These are phyloP conservation scores for Pseudogymnoascus sp. DNA, from an alignment of 2,329 filamentous ascomycete species.

Conservation along the genomic window DNA sequence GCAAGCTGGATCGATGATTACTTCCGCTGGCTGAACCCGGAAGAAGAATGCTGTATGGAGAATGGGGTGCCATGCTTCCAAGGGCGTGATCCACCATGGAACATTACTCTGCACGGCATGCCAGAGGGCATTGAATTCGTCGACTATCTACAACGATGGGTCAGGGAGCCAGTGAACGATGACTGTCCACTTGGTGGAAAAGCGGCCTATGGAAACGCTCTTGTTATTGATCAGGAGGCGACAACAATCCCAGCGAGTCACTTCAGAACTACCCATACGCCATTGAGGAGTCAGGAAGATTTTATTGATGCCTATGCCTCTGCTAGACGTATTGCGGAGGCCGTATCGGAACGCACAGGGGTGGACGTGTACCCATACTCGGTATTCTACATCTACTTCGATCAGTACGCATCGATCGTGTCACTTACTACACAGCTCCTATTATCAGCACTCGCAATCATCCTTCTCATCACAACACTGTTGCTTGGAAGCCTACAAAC, in stretches of 20 bases:
- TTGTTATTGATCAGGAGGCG: conserved; percentile 63
- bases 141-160: conserved; percentile 74
- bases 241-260: conserved; percentile 71
- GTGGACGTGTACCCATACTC: conserved; percentile 92
- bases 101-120: conserved; percentile 82
- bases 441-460: conserved; percentile 73
- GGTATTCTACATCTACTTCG: conserved; percentile 98
- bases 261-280: conserved; percentile 84
- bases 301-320: conserved; percentile 88
- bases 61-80: conserved; percentile 68
- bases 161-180: conserved; percentile 68
- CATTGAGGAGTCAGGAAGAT: conserved; percentile 77
- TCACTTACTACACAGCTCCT: conserved; percentile 70
- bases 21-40: conserved; percentile 91
- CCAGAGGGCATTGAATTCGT: conserved; percentile 88
- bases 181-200: conserved; percentile 82
- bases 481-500: conserved; percentile 80
- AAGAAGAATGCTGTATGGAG: conserved; percentile 64
- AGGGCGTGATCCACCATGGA: conserved; percentile 71
- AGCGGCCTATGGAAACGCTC: conserved; percentile 75
- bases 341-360: conserved; percentile 61
- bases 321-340: conserved; percentile 75
- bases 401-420: conserved; percentile 86
- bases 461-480: conserved; percentile 68
- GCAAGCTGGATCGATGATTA: conserved; percentile 98